A percentile compares a stretch with the other conserved stretches of the same genome.
Conservation (phyloP, 2,329 filamentous ascomycete species). For the Paradendryphiella salina region DNA sequence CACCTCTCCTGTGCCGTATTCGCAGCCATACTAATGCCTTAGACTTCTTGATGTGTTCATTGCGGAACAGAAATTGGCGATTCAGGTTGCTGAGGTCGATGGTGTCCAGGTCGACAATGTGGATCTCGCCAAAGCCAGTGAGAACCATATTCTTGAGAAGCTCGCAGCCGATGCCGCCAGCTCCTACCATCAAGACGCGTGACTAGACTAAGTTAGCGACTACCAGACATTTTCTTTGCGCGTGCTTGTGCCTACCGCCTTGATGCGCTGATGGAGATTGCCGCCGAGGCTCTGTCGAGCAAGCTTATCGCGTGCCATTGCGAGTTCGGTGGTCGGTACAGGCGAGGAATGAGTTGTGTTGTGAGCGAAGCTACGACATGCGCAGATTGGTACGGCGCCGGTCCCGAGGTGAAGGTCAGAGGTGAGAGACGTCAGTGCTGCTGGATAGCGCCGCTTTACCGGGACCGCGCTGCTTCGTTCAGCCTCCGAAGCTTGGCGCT, state of each 20-base stretch:
- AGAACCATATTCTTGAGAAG: conserved; percentile 94
- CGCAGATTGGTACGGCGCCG: conserved; percentile 14
- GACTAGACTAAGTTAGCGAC: conserved; percentile 60
- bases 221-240: not conserved
- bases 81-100: conserved; percentile 98
- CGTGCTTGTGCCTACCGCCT: conserved; percentile 58
- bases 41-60: conserved; percentile 96
- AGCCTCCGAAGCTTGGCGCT: conserved; percentile 35
- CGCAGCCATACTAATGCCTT: conserved; percentile 73
- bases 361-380: conserved; percentile 24
- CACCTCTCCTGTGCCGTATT: not conserved
- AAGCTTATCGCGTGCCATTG: conserved; percentile 55
- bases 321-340: conserved; percentile 16
- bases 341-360: conserved; percentile 13
- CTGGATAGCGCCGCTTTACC: conserved; percentile 21
- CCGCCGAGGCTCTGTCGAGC: conserved; percentile 64
- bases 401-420: conserved; percentile 17
- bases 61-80: conserved; percentile 92
- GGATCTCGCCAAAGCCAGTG: conserved; percentile 87
- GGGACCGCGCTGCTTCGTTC: conserved; percentile 14
- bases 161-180: conserved; percentile 96
- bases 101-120: conserved; percentile 95
- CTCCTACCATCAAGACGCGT: conserved; percentile 89
- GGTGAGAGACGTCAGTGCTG: conserved; percentile 35
- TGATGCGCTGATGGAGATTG: conserved; percentile 65